phyloP scores from a whole-genome alignment of 2,329 filamentous ascomycete species.

The Mycosphaerella sp. region DNA sequence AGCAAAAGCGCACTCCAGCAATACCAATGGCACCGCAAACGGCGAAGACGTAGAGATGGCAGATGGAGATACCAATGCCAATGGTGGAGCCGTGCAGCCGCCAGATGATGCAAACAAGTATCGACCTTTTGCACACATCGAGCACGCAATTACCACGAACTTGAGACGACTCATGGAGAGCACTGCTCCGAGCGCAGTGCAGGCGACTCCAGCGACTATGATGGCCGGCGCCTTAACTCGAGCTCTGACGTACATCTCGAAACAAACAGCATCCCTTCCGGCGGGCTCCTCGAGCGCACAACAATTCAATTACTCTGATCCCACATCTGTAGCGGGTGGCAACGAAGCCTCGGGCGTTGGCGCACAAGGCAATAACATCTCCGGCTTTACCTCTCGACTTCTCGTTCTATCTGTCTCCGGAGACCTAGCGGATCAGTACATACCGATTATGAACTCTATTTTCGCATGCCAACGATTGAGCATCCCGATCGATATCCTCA shows the following conservation, averaged over 20 bases:
- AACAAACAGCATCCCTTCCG: slow-evolving; percentile 50
- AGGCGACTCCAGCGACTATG: slow-evolving; percentile 69
- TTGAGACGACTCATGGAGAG: slow-evolving; percentile 65
- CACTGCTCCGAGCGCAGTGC: slow-evolving; percentile 60
- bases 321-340: slow-evolving; percentile 43
- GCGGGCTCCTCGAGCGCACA: slow-evolving; percentile 45
- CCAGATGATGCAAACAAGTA: slow-evolving; percentile 73
- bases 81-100: slow-evolving; percentile 26
- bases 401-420: slow-evolving; percentile 86
- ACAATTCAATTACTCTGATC: slow-evolving; percentile 55
- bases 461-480: slow-evolving; percentile 86
- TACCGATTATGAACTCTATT: slow-evolving; percentile 96
- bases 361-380: slow-evolving; percentile 33
- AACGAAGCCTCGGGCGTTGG: slow-evolving; percentile 47
- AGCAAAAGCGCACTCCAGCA: slow-evolving; percentile 15
- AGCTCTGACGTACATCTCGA: slow-evolving; percentile 85
- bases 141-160: slow-evolving; percentile 69
- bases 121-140: slow-evolving; percentile 81
- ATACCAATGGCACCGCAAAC: slow-evolving; percentile 22
- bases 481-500: slow-evolving; percentile 87
- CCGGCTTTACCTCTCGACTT: slow-evolving; percentile 69
- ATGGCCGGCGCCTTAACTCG: slow-evolving; percentile 87
- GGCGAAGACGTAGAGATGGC: slow-evolving; percentile 33
- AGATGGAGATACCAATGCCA: slow-evolving; percentile 21
- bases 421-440: slow-evolving; percentile 83